Conservation (phyloP, 75 land plant genomes). For the Selaginella tamariscina region DNA sequence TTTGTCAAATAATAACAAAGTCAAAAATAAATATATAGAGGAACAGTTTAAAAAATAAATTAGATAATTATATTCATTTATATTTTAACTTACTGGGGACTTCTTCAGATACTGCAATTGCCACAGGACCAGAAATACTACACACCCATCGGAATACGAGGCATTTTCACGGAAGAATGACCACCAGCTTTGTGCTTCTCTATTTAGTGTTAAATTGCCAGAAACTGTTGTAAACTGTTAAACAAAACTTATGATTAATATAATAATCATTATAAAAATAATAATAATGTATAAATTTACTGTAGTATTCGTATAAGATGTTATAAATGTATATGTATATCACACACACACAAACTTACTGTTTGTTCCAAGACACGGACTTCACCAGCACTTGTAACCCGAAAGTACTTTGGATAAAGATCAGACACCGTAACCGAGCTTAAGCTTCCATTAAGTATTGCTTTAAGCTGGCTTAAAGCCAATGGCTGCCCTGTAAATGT, state of each 20-base stretch:
- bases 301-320: no score
- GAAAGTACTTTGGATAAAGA: slow-evolving; percentile 62
- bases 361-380: slow-evolving; percentile 48
- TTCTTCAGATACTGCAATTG: slow-evolving; percentile 82
- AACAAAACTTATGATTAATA: neutral
- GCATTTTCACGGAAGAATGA: slow-evolving; percentile 52
- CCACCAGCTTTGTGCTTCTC: slow-evolving; percentile 66
- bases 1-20: no score
- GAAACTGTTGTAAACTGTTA: slow-evolving; percentile 38
- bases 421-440: slow-evolving; percentile 35
- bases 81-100: slow-evolving; percentile 61
- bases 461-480: slow-evolving; percentile 25
- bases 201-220: slow-evolving; percentile 58
- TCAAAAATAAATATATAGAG: no score
- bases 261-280: neutral
- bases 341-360: slow-evolving; percentile 35
- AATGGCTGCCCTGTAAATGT: neutral
- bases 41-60: no score
- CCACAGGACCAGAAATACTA: slow-evolving; percentile 53
- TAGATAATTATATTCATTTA: neutral
- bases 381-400: slow-evolving; percentile 84
- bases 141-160: slow-evolving; percentile 31
- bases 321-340: no score
- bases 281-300: no score
- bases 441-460: slow-evolving; percentile 55